Base-by-base conservation (phyloP, 1,139 yeast species). In the Kluyveromyces sp. region DNA sequence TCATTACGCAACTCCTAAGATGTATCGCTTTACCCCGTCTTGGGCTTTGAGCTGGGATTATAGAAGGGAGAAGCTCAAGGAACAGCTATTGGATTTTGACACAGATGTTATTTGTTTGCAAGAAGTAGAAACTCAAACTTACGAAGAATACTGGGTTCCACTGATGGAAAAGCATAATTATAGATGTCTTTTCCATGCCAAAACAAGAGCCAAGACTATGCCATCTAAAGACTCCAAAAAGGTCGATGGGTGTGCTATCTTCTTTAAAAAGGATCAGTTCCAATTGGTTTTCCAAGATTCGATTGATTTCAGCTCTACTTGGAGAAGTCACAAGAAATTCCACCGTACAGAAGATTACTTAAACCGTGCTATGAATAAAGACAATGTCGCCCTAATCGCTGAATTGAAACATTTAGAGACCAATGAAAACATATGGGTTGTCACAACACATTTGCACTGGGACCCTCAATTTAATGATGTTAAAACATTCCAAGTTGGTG, bases 21-120 rank as follows among this genome's bases (percentile, higher is more conserved):
- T 90, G 84, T 94, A 87, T 65, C 90, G 86, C 58, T 92, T 87
- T 63, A 89, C 97, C 2, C 97, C 97, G 31, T 81, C 95, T 2
- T 92, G 98, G 98, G 98, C 97, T 4, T 75, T 92, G 53, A 79
- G 81, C 46, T 90, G 97, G 97, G 85, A 84, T n/a, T 89, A 83
- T 67, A 82, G 99, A 67, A 79, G 83, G 61, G 81, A 83, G 49
- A 72, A 78, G 43, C 74, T 92, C 53, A 78, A 81, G 51, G 80
- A 83, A 54, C 96, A 92, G 64, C 75, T 92, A 21, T 62, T 81
- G 45, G 71, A 73, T 21, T 77, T 73, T 56, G 75, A 77, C 49
- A 74, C 90, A 30, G 97, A 92, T 64, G 72, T 94, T 39, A 69
- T 92, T 32, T 90, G 97, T 70, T 72, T 92, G 70, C 98, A 92